A percentile compares a stretch with the other conserved stretches of the same genome.
Conservation (phyloP, 768 basidiomycete genomes). For the Coprinopsis strossmayeri region DNA sequence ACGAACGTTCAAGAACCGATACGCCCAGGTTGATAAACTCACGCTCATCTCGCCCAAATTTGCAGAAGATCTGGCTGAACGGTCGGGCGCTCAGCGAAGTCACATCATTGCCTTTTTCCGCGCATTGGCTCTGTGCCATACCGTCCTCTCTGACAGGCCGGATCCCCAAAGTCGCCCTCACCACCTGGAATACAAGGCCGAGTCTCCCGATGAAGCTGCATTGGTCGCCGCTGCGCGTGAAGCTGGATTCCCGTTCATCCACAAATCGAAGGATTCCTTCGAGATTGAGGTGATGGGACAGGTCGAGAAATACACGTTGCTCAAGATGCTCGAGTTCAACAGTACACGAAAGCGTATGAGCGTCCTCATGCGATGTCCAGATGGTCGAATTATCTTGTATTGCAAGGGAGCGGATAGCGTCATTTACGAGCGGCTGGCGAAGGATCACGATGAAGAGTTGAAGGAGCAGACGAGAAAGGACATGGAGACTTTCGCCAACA, state of each 20-base stretch:
- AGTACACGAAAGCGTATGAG: slow-evolving; percentile 95
- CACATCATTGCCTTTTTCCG: slow-evolving; percentile 84
- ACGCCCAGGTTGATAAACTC: slow-evolving; percentile 70
- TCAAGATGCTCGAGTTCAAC: slow-evolving; percentile 90
- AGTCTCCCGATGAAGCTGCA: slow-evolving; percentile 94
- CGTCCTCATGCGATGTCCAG: slow-evolving; percentile 79
- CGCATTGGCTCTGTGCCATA: slow-evolving; percentile 92
- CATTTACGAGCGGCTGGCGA: slow-evolving; percentile 80
- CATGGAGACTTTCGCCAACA: slow-evolving; percentile 93
- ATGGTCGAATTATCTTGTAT: slow-evolving; percentile 77
- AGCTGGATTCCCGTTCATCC: slow-evolving; percentile 86
- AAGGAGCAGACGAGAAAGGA: slow-evolving; percentile 79
- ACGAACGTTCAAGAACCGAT: slow-evolving; percentile 84
- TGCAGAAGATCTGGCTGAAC: slow-evolving; percentile 69
- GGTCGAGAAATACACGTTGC: slow-evolving; percentile 68
- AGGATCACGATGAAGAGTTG: slow-evolving; percentile 64
- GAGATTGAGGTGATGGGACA: slow-evolving; percentile 93
- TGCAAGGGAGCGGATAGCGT: slow-evolving; percentile 98
- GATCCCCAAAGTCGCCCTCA: slow-evolving; percentile 56
- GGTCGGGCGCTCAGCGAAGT: slow-evolving; percentile 48
- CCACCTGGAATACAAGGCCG: slow-evolving; percentile 85
- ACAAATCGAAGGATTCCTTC: slow-evolving; percentile 62
- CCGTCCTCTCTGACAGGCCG: slow-evolving; percentile 76
- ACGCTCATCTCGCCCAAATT: slow-evolving; percentile 86
- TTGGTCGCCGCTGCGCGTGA: slow-evolving; percentile 90